Base-by-base conservation (phyloP, 2,329 filamentous ascomycete genomes). In the Xylariaceae sp. region DNA sequence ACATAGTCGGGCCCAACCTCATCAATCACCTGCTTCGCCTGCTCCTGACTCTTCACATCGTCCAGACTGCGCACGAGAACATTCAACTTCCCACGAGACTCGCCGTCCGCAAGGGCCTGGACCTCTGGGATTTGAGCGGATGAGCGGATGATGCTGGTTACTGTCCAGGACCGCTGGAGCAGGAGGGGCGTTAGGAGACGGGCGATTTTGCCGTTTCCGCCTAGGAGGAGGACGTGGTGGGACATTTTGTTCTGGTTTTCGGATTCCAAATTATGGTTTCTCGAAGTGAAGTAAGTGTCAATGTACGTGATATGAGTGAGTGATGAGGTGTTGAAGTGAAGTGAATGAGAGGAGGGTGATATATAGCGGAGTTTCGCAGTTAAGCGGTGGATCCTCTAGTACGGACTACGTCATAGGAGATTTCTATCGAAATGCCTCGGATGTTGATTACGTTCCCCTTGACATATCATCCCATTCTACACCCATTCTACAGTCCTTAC, bases 131-230 rank as follows among this genome's bases (percentile, higher is more conserved):
- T 80, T 65, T 94, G 90, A 0, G 85, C 84, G n/a, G 83, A 77
- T 64, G 85, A 83, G 68, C 90, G 88, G 72, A 95, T 87, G 61
- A 94, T 78, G 71, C 87, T 90, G 61, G 88, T 92, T 56, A 95
- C 88, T 65, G 83, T 84, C 88, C 89, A 93, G 39, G 83, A 84
- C 65, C 86, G 84, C 54, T 85, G 79, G 48, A 94, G 83, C 6
- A 95, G 84, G 60, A 92, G 80, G 1, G 88, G 88, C 7, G 90
- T 94, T 45, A 94, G 81, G 49, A 87, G 76, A 60, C 89, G 84
- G 65, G 89, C 83, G 61, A 94, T 75, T 72, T 92, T 90, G 76
- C 90, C 90, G 76, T 92, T 89, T 68, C 90, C 90, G 69, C 90
- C 90, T 63, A 94, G 83, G 65, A 94, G 75, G 61, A 92, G 85